Base-by-base conservation (phyloP, 208 protist species). In the Crithidia fasciculata region DNA sequence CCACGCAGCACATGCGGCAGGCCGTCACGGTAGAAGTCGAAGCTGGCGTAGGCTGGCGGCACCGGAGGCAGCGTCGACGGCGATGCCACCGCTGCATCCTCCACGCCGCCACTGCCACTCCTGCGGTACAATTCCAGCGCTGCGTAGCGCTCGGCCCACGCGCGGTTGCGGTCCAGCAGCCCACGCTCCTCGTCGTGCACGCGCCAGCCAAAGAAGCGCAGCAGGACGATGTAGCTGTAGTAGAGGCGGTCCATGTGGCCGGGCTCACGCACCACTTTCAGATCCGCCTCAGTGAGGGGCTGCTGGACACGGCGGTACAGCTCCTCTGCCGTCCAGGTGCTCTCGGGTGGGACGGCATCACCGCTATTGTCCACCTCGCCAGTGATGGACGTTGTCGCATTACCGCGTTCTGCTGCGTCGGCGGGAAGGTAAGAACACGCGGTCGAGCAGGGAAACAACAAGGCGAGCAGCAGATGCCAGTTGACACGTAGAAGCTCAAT, bases 151-250 rank as follows among this genome's bases (percentile, higher is more conserved):
- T 50, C 49, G 40, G 78, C 43, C 90, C 92, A 97, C 62, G 67
- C 64, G 9, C 83, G 78, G 62, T 95, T 87, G 5, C 92, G 86
- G 52, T 97, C 92, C n/a, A 97, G 72, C 62, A 93, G 54, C n/a
- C 90, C 90, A 59, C 84, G 84, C 80, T 86, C 68, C 49, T 97
- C 92, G 60, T 94, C 85, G 73, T 97, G 85, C 15, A 97, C 58
- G 2, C 84, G 78, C 90, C 92, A 97, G 3, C 92, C 92, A 58
- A 90, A 93, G 78, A 97, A 95, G 58, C 90, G 90, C 8, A 97
- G 82, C 15, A 97, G 72, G 4, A 93, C 83, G n/a, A 94, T 78
- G 61, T 93, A 95, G 78, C 90, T 94, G 76, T 94, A 97, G 74
- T 95, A 89, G 19, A 97, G 56, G 12, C 90, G 86, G 55, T 97